Evolutionary conservation across 148 eudicot species (phyloP).

Genomic region (Chenopodium suecicum): DNA sequence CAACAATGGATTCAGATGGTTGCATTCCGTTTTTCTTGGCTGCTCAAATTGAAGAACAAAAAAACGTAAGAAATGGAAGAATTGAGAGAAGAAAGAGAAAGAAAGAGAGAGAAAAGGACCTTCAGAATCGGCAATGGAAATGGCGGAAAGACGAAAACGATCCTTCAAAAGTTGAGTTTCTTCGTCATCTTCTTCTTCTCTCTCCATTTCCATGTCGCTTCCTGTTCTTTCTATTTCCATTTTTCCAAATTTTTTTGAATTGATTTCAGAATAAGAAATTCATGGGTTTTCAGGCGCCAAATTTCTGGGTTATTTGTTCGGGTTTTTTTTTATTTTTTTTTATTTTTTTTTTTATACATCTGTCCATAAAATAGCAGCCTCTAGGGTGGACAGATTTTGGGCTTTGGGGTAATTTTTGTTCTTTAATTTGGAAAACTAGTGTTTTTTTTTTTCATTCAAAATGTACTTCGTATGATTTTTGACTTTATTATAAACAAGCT

Average conservation of each 20-base stretch:
- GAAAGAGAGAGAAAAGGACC: constrained; percentile 35
- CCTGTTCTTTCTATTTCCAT: constrained; percentile 26
- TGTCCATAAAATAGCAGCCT: no score
- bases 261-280: background rate
- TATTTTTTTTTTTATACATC: no score
- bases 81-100: background rate
- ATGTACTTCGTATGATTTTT: no score
- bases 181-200: constrained; percentile 46
- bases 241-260: background rate
- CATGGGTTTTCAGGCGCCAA: background rate
- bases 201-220: constrained; percentile 32
- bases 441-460: no score
- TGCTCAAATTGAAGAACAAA: constrained; percentile 26
- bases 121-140: constrained; percentile 68
- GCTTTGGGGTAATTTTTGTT: no score
- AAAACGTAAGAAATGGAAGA: background rate
- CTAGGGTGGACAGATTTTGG: no score
- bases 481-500: no score
- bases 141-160: constrained; percentile 74
- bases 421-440: no score
- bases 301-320: background rate
- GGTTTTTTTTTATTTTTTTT: no score
- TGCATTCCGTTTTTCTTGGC: constrained; percentile 70
- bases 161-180: constrained; percentile 52
- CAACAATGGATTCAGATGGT: constrained; percentile 62